Evolutionary conservation across 2,329 filamentous ascomycete species (phyloP), one percentile per base, ranked within the genome.

Genomic region (Didymellaceae sp.): DNA sequence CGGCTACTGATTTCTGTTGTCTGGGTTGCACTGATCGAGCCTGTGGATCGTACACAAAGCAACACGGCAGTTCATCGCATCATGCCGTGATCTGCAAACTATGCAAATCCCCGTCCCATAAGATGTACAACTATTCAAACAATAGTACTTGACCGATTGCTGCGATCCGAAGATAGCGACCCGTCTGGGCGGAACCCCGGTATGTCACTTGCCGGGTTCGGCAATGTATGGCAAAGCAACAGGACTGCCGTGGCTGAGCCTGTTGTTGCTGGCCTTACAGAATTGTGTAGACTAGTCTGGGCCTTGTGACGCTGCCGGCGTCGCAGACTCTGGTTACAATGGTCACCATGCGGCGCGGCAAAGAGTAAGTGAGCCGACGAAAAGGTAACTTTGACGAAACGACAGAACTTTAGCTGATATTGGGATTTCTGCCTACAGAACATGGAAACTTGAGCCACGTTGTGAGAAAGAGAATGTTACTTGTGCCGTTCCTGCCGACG

Each of bases 241-340:
- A 45, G 30, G 30, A 45, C 11, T 34, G 41, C 30, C 32, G 20
- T 45, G 34, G 6, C 34, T 22, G 26, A n/a, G n/a, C n/a, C n/a
- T n/a, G n/a, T n/a, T n/a, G n/a, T 28, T 40, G 34, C 25, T 18
- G 24, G 24, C 9, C 21, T 26, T 11, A 5, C 10, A 28, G 17
- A 11, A 9, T 18, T 11, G 16, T 8, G 45, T 18, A 28, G 14
- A 37, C 37, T 38, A 52, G 42, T 38, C 16, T 31, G 20, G 16
- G n/a, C n/a, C n/a, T 21, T 11, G 16, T 30, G 32, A 42, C 20
- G 37, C 31, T 32, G 28, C 31, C 21, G 43, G 48, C 16, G 42
- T 42, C 25, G 35, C 25, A 46, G 24, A n/a, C 28, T 42, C n/a
- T 42, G 13, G 44, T n/a, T 20, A 45, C n/a, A 34, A 41, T 22